These are phyloP conservation scores for Solanum chacoense DNA, from an alignment of 305 asterid species.

Conservation along the genomic window DNA sequence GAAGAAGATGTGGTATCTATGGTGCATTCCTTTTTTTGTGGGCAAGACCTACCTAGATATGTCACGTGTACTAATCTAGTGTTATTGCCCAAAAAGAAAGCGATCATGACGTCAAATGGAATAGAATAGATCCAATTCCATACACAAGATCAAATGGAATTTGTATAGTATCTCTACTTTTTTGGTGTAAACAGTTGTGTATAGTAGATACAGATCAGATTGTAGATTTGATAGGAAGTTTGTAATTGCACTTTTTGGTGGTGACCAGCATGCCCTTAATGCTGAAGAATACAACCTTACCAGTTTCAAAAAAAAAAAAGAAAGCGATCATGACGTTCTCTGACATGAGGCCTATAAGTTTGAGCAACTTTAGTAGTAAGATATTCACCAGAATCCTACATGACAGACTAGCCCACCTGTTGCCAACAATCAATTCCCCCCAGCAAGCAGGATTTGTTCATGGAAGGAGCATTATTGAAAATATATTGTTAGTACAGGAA, in stretches of 20 bases:
- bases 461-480: neutral
- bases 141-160: too few species aligned
- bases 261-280: too few species aligned
- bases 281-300: too few species aligned
- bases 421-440: neutral
- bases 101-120: neutral
- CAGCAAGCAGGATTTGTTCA: neutral
- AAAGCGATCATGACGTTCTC: neutral
- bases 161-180: too few species aligned
- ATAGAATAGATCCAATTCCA: too few species aligned
- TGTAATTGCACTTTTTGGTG: too few species aligned
- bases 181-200: too few species aligned
- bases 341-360: neutral
- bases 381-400: neutral
- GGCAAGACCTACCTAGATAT: neutral
- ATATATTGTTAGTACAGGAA: neutral
- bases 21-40: neutral
- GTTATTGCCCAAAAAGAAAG: neutral
- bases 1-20: neutral
- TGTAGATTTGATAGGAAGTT: too few species aligned
- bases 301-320: too few species aligned
- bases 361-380: neutral
- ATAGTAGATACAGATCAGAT: too few species aligned
- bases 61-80: neutral
- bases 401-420: neutral